phyloP scores from a whole-genome alignment of 2,329 filamentous ascomycete species.

The Sarocladiaceae sp. region DNA sequence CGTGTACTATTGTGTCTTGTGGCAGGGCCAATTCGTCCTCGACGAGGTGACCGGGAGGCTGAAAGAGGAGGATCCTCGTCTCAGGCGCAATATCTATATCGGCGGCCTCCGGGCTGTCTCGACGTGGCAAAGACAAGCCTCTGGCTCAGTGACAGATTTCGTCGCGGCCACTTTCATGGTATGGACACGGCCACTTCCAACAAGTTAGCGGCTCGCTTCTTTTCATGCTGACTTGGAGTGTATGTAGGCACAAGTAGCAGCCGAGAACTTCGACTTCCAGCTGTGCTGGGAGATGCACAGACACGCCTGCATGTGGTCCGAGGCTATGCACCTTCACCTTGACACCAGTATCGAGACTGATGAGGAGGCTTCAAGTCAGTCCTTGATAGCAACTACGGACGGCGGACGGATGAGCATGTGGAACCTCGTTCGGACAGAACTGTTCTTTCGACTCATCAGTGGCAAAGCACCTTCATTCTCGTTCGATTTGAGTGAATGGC shows the following conservation, averaged over 20 bases:
- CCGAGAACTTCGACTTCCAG: slow-evolving; percentile 6
- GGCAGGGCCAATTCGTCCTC: slow-evolving; percentile 5
- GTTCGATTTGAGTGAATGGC: slow-evolving; percentile 1
- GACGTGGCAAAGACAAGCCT: slow-evolving; percentile 1
- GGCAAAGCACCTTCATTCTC: slow-evolving; percentile 2
- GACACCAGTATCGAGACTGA: neutral
- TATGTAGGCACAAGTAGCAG: slow-evolving; percentile 1
- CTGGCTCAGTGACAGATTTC: slow-evolving; percentile 5
- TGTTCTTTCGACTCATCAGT: slow-evolving; percentile 8
- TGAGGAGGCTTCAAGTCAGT: neutral
- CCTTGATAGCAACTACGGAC: slow-evolving; percentile 1
- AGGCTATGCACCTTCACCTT: slow-evolving; percentile 3
- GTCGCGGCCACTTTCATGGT: slow-evolving; percentile 7
- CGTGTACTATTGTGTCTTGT: slow-evolving; percentile 9
- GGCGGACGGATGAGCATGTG: slow-evolving; percentile 7
- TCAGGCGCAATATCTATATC: slow-evolving; percentile 1
- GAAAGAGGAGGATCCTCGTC: neutral
- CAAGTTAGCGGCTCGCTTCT: too few species aligned
- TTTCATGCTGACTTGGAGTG: too few species aligned
- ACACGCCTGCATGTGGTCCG: neutral
- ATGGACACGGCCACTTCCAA: too few species aligned
- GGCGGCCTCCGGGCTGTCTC: slow-evolving; percentile 1
- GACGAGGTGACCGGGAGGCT: neutral
- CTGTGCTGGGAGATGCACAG: slow-evolving; percentile 8
- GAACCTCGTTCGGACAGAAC: slow-evolving; percentile 2